These are phyloP conservation scores for Aphanomyces stellatus DNA, from an alignment of 352 stramenopile species.

Conservation along the genomic window DNA sequence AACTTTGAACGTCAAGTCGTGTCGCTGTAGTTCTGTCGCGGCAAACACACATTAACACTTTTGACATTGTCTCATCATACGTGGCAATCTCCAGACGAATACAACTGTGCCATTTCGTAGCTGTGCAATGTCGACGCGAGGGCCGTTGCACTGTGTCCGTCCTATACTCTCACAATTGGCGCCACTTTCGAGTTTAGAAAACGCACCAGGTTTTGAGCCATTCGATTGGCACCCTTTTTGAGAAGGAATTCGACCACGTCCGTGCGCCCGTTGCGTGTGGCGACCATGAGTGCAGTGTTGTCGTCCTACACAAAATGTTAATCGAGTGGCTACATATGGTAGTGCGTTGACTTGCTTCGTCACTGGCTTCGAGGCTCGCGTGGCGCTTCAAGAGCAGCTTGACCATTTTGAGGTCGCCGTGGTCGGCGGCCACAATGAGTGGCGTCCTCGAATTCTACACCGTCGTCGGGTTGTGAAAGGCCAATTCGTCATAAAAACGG, in stretches of 20 bases:
- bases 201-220: constrained; percentile 9
- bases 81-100: not conserved
- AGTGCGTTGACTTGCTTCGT: constrained; percentile 2
- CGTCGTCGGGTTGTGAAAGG: not conserved
- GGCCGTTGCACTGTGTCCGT: not conserved
- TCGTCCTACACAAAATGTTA: constrained; percentile 2
- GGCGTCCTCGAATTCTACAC: constrained; percentile 13
- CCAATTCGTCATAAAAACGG: too few relatives aligned
- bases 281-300: constrained; percentile 17
- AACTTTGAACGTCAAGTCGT: not conserved
- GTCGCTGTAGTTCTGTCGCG: not conserved
- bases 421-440: constrained; percentile 1
- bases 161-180: not conserved
- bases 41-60: too few relatives aligned
- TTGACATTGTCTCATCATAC: not conserved
- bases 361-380: constrained; percentile 1
- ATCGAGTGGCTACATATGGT: not conserved
- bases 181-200: not conserved
- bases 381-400: constrained; percentile 12
- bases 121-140: not conserved
- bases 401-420: constrained; percentile 15
- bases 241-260: constrained; percentile 17
- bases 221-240: constrained; percentile 15
- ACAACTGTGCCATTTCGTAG: constrained; percentile 2
- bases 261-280: not conserved